Evolutionary conservation across 331 rosid genomes (phyloP), one percentile per base, ranked within the genome.

Genomic region (Pyrus hybrid): DNA sequence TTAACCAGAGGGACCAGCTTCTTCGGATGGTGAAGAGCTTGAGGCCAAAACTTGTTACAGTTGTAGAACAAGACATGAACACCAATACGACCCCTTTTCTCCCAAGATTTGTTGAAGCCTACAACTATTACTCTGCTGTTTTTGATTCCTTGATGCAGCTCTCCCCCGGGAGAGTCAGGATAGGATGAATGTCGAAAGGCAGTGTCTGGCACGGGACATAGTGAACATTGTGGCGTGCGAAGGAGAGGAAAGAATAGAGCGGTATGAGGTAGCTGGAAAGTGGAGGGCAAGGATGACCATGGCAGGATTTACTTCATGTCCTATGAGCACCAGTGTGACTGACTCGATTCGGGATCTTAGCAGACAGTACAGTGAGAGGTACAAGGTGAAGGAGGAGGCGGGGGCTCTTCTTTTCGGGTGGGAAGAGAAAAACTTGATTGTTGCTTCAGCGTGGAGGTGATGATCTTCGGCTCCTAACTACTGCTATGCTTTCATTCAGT

Each of bases 271-370:
- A 5, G 99, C 99, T 0, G 97, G 99, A 18, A 94, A 94, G 88
- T 94, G 99, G 99, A 83, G 96, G 75, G 99, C 99, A 5, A 92
- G 99, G 85, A 92, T 94, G 97, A 63, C 77, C 56, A 92, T 94
- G 99, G 99, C 99, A 8, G 99, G 99, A 16, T 90, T 92, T 83
- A 81, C 74, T 70, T 53, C 97, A 29, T 77, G 85, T 14, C 91
- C 92, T 3, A 86, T 89, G 83, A 84, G 91, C 67, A 18, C 63
- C 7, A 81, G 73, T 29, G 89, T 81, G 74, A 67, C 67, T 30
- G 83, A 85, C 16, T 86, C 84, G 20, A 89, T 92, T 56, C 51
- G 74, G 18, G 79, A 84, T 25, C 91, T 84, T 12, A 83, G 81
- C 60, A 85, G 82, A 87, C 57, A 81, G 80, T 90, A 94, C 32